Conservation (phyloP, 345 rosid genomes). For the Murraya koenigii region DNA sequence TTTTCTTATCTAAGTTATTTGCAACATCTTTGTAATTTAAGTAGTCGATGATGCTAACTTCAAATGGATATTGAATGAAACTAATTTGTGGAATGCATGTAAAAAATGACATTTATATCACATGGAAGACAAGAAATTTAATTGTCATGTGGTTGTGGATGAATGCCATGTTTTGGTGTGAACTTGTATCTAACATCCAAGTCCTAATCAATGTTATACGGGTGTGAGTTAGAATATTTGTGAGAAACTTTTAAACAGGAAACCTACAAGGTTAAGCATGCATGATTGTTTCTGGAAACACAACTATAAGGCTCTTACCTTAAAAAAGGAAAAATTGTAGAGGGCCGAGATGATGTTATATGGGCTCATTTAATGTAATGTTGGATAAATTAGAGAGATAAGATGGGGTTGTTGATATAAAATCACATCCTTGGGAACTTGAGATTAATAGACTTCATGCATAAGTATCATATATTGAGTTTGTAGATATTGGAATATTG, state of each 20-base stretch:
- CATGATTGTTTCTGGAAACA: neutral
- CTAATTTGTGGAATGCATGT: neutral
- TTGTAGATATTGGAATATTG: neutral
- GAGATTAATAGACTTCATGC: neutral
- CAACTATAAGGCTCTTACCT: neutral
- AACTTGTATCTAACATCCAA: neutral
- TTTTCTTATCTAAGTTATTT: neutral
- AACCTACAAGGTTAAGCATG: neutral
- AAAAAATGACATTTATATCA: neutral
- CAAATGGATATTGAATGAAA: neutral
- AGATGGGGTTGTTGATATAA: neutral
- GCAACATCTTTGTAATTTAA: neutral
- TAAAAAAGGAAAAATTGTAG: neutral
- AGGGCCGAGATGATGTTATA: neutral
- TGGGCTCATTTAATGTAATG: neutral
- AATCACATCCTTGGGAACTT: neutral
- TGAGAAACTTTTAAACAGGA: neutral
- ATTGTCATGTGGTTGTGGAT: neutral
- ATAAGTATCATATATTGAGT: neutral
- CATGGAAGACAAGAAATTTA: neutral
- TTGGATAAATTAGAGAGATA: neutral
- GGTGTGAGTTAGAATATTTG: neutral
- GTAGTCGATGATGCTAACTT: neutral
- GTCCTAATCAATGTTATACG: neutral
- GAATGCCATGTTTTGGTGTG: neutral